Evolutionary conservation across 768 basidiomycete species (phyloP).

Genomic region (Tremella mesenterica): DNA sequence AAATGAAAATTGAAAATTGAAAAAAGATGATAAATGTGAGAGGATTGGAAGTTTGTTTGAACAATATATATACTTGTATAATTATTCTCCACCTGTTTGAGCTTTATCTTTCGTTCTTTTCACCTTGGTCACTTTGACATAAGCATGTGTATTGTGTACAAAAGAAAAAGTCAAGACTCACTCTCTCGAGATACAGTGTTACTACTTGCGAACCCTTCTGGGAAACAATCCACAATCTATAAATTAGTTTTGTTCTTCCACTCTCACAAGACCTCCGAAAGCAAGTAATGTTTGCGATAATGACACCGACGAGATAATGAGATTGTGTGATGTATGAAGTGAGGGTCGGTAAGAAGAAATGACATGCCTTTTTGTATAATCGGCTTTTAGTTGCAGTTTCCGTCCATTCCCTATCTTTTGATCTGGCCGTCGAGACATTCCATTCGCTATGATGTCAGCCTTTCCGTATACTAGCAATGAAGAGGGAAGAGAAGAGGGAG

Average conservation of each 20-base stretch:
- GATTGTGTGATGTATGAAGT: background rate
- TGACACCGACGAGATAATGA: background rate
- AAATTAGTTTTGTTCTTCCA: too few relatives aligned
- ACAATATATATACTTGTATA: background rate
- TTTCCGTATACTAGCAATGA: background rate
- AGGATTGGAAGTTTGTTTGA: background rate
- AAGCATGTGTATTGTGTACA: background rate
- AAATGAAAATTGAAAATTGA: background rate
- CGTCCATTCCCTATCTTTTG: conserved; percentile 12
- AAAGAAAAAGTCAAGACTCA: conserved; percentile 16
- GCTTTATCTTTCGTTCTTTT: conserved; percentile 3
- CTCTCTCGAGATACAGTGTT: conserved; percentile 31
- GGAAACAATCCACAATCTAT: conserved; percentile 34
- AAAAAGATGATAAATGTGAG: background rate
- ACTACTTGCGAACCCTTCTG: conserved; percentile 29
- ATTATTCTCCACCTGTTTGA: background rate
- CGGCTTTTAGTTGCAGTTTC: conserved; percentile 8
- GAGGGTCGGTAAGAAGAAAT: background rate
- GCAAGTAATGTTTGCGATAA: background rate
- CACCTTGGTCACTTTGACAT: conserved; percentile 1
- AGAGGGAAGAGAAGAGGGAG: background rate
- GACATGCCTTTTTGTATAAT: conserved; percentile 23
- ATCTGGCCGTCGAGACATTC: background rate
- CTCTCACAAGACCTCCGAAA: background rate
- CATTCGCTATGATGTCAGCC: background rate